These are phyloP conservation scores for Grosmannia clavigera DNA, from an alignment of 2,329 filamentous ascomycete species.

Conservation along the genomic window DNA sequence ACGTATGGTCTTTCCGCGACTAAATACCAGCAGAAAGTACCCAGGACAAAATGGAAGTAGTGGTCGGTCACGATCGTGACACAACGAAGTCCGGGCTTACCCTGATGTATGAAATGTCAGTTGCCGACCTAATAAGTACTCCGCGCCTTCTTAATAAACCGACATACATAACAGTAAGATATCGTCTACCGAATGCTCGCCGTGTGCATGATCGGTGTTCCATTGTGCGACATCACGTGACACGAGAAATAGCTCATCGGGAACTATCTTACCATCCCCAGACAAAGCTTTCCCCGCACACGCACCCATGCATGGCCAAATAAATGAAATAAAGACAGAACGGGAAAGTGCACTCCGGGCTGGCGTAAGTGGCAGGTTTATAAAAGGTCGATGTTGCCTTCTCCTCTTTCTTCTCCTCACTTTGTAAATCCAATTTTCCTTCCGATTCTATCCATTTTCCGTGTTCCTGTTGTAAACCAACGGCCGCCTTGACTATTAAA, in stretches of 20 bases:
- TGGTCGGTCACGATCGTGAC: background rate
- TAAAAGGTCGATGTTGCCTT: background rate
- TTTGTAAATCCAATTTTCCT: background rate
- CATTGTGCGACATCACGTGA: background rate
- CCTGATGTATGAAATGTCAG: background rate
- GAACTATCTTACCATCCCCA: background rate
- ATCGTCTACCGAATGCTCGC: background rate
- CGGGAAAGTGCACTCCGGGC: background rate
- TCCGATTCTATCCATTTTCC: background rate
- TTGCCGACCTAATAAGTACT: background rate
- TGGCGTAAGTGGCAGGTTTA: background rate
- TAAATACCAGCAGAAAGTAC: conserved; percentile 6
- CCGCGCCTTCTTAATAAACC: background rate
- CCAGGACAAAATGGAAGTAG: background rate
- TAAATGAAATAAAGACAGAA: background rate
- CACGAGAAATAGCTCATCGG: background rate
- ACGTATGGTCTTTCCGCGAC: conserved; percentile 22
- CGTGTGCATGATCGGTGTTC: background rate
- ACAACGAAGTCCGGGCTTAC: background rate
- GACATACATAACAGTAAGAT: background rate
- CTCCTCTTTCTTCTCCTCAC: background rate
- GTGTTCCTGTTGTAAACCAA: background rate
- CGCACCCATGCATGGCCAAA: background rate
- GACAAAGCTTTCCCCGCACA: conserved; percentile 1
- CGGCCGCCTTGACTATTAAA: background rate